Evolutionary conservation across 768 basidiomycete genomes (phyloP).

Genomic region (Terana coerulea): DNA sequence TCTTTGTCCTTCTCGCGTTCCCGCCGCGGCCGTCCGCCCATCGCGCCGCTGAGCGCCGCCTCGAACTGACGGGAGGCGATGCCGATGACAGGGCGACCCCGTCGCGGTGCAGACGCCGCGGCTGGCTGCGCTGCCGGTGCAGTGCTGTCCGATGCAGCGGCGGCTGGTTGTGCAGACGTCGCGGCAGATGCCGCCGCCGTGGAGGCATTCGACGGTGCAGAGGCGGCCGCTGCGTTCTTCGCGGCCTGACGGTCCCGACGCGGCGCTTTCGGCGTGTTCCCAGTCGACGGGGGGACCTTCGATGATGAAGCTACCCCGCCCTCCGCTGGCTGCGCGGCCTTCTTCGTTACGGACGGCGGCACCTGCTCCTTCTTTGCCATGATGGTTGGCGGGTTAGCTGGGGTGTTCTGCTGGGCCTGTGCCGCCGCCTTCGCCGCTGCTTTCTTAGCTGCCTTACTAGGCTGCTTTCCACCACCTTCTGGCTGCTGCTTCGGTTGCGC

Average conservation of each 20-base stretch:
- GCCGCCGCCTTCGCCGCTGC: constrained; percentile 17
- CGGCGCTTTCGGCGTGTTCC: neutral
- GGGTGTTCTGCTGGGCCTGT: neutral
- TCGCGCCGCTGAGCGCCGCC: constrained; percentile 61
- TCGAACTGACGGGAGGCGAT: constrained; percentile 67
- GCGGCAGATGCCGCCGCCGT: neutral
- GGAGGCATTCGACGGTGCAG: constrained; percentile 1
- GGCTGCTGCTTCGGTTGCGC: no score
- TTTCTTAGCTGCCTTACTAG: constrained; percentile 37
- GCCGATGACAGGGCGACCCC: constrained; percentile 57
- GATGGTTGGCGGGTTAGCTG: neutral
- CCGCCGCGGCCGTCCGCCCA: constrained; percentile 29
- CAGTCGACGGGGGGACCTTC: neutral
- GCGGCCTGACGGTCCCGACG: constrained; percentile 6
- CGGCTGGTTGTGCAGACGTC: constrained; percentile 4
- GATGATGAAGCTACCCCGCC: neutral
- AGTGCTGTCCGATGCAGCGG: constrained; percentile 23
- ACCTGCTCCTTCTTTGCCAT: constrained; percentile 3
- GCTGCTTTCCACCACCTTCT: constrained; percentile 14
- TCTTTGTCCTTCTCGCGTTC: constrained; percentile 34
- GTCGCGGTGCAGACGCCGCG: constrained; percentile 30
- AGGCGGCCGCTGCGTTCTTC: constrained; percentile 10
- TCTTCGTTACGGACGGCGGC: neutral
- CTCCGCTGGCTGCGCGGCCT: neutral
- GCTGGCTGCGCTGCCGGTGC: constrained; percentile 18